Percentiles rank a stretch among this genome's conserved stretches.
These are phyloP conservation scores for Mollisiaceae sp. DNA, from an alignment of 2,329 filamentous ascomycete species.

Conservation along the genomic window DNA sequence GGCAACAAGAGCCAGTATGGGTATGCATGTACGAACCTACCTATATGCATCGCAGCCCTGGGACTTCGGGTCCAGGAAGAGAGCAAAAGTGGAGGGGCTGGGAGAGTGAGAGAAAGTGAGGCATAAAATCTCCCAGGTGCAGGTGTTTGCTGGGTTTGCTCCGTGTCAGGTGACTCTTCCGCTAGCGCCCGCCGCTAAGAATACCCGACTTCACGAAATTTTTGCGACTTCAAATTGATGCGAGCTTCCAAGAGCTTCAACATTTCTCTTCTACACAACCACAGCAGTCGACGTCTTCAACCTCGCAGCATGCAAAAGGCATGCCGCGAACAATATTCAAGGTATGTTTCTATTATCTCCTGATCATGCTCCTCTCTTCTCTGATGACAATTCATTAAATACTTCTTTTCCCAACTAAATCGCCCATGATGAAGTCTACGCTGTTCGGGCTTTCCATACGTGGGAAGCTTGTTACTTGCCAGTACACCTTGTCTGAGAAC, in stretches of 20 bases:
- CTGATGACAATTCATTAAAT: slow-evolving; percentile 71
- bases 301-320: not conserved
- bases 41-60: too few species aligned
- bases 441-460: slow-evolving; percentile 67
- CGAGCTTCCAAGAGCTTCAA: not conserved
- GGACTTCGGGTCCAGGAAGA: too few species aligned
- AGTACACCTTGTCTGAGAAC: slow-evolving; percentile 81
- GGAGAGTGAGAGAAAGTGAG: not conserved
- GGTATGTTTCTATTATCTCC: not conserved
- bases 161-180: not conserved
- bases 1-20: too few species aligned
- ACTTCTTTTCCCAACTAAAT: slow-evolving; percentile 91
- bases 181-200: not conserved
- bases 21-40: too few species aligned
- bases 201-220: not conserved
- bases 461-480: slow-evolving; percentile 82
- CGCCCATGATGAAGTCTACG: slow-evolving; percentile 80
- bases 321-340: too few species aligned
- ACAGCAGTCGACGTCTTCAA: not conserved
- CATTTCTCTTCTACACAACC: not conserved
- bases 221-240: slow-evolving; percentile 6
- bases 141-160: too few species aligned
- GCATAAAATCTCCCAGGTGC: not conserved
- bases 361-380: slow-evolving; percentile 22
- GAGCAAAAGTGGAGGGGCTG: too few species aligned